Base-by-base conservation (phyloP, 768 basidiomycete genomes). In the Mycena albidolilacea region DNA sequence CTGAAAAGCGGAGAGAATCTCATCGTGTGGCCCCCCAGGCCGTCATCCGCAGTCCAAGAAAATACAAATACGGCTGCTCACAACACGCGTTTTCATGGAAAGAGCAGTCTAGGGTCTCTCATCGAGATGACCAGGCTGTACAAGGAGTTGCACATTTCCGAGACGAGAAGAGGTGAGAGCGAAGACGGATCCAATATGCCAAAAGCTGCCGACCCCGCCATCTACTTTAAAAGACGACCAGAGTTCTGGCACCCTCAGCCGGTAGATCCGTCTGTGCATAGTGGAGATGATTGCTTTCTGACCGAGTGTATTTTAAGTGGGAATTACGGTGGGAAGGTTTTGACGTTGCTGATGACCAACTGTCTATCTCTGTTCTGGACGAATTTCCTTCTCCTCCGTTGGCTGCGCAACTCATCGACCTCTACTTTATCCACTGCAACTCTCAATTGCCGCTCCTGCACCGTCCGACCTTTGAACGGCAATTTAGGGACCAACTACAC, bases 401-500 rank as follows among this genome's bases (percentile, higher is more conserved):
- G 19, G 87, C 87, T 9, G 77, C 81, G 38, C 79, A 75, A 19
- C 85, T 98, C 39, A 89, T 97, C 74, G 82, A 89, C 48, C 83
- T 92, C 38, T 96, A 90, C 79, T 97, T 97, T 76, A 75, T 81
- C 3, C 85, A 91, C 70, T 80, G 86, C 62, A 93, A 95, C 77
- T 77, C 79, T 38, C 84, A 89, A 44, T 85, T 90, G 67, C 94
- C 94, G 9, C 81, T 96, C 21, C 83, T 97, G 38, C 94, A 96
- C 78, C 87, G 87, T 23, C 90, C 90, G 7, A 90, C 91, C 0
- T 96, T 97, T 77, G 84, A 90, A 46, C 85, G 85, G 17, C 89
- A 92, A 58, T 91, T 90, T 84, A 82, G 78, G 41, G 86, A 89
- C 2, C 84, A 84, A 9, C 77, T 92, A 35, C 87, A 93, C 75